Conservation (phyloP, 2,329 filamentous ascomycete species). For the Sporothrix humicola region DNA sequence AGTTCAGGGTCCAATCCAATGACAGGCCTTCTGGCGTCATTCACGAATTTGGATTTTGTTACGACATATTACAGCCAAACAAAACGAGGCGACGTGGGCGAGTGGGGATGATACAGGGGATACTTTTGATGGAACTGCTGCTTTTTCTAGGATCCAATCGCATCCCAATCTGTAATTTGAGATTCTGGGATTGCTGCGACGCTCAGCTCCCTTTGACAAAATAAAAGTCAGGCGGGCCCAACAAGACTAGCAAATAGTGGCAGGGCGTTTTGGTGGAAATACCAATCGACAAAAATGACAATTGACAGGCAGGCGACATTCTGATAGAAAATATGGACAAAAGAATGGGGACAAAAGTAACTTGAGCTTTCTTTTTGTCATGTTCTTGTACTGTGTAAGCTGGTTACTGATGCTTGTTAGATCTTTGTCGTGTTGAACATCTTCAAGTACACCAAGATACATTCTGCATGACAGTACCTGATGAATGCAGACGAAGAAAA, state of each 20-base stretch:
- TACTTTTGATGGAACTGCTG: not conserved
- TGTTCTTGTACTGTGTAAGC: too few relatives aligned
- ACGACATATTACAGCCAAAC: not conserved
- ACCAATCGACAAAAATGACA: slow-evolving; percentile 4
- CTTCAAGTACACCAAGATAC: not conserved
- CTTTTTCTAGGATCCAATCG: slow-evolving; percentile 9
- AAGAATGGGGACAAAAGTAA: too few relatives aligned
- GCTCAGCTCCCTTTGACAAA: slow-evolving; percentile 16
- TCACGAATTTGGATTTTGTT: not conserved
- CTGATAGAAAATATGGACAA: not conserved
- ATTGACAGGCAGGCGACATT: not conserved
- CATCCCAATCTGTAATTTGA: slow-evolving; percentile 11
- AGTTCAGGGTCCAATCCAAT: slow-evolving; percentile 10
- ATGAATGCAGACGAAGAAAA: not conserved
- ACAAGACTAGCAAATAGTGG: not conserved
- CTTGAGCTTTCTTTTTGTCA: too few relatives aligned
- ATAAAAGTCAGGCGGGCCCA: not conserved
- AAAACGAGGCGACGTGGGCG: slow-evolving; percentile 10
- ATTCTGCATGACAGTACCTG: not conserved
- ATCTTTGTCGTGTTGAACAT: not conserved
- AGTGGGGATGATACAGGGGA: not conserved
- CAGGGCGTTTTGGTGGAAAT: not conserved
- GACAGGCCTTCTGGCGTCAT: slow-evolving; percentile 3
- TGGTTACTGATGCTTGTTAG: too few relatives aligned
- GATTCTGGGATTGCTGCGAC: not conserved